Percentiles rank a stretch among this genome's conserved stretches.
Evolutionary conservation across 116 monocot species (phyloP).

Genomic region (Trichopus zeylanicus): DNA sequence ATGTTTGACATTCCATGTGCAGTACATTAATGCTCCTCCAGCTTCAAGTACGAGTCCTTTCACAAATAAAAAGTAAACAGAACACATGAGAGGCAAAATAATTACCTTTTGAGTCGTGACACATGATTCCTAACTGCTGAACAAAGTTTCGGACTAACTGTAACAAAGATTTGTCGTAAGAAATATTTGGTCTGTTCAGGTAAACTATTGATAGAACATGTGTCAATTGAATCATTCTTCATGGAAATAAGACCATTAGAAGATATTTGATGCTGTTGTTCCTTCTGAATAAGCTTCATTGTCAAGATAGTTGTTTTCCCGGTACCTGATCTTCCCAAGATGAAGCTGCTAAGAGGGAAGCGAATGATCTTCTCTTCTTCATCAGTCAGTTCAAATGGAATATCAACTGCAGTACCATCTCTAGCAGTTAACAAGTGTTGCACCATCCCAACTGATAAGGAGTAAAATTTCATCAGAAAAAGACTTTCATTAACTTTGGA

Average conservation of each 20-base stretch:
- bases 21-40: too few relatives aligned
- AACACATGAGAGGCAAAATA: too few relatives aligned
- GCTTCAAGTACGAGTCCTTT: too few relatives aligned
- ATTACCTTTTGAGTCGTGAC: conserved; percentile 36
- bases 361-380: conserved; percentile 41
- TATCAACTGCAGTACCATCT: conserved; percentile 53
- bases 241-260: not conserved
- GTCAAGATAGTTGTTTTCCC: conserved; percentile 72
- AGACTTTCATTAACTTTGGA: conserved; percentile 57
- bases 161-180: conserved; percentile 43
- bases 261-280: conserved; percentile 32
- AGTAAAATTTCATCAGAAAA: conserved; percentile 65
- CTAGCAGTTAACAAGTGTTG: conserved; percentile 40
- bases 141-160: conserved; percentile 62
- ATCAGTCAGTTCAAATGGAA: conserved; percentile 60
- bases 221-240: not conserved
- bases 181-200: not conserved
- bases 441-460: conserved; percentile 42
- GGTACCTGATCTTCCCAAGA: conserved; percentile 69
- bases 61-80: too few relatives aligned
- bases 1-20: too few relatives aligned
- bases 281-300: conserved; percentile 46
- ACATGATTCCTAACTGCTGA: conserved; percentile 41
- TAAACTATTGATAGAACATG: not conserved
- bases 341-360: conserved; percentile 48